Evolutionary conservation across 1,284 basidiomycete genomes (phyloP).

Genomic region (Marasmius tenuissimus): DNA sequence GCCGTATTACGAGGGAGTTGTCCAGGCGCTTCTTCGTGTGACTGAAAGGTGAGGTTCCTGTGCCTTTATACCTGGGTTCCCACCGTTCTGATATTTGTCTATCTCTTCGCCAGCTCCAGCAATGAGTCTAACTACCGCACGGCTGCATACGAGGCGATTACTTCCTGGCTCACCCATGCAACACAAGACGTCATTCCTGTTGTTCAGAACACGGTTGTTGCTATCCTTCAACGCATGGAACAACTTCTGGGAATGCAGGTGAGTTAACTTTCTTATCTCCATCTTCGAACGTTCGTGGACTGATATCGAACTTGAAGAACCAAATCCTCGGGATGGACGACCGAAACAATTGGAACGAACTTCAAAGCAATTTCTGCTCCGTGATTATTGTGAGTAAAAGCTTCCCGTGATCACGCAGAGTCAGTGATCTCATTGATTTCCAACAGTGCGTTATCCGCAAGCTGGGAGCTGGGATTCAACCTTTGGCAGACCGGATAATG

Average conservation of each 20-base stretch:
- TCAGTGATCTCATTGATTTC: slow-evolving; percentile 1
- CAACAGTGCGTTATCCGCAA: slow-evolving; percentile 81
- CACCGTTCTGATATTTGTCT: slow-evolving; percentile 13
- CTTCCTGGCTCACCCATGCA: slow-evolving; percentile 82
- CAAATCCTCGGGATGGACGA: slow-evolving; percentile 97
- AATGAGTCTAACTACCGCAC: slow-evolving; percentile 95
- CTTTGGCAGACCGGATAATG: slow-evolving; percentile 95
- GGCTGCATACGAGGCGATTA: slow-evolving; percentile 95
- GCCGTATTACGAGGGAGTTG: slow-evolving; percentile 87
- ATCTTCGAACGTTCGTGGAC: background rate
- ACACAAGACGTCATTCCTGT: slow-evolving; percentile 81
- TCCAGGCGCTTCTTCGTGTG: slow-evolving; percentile 79
- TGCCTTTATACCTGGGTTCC: background rate
- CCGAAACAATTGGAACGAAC: slow-evolving; percentile 98
- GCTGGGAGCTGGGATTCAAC: slow-evolving; percentile 81
- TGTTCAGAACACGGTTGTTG: slow-evolving; percentile 82
- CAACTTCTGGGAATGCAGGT: slow-evolving; percentile 83
- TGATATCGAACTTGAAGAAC: slow-evolving; percentile 48
- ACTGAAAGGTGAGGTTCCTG: slow-evolving; percentile 72
- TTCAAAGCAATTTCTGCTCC: slow-evolving; percentile 94
- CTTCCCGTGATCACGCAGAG: background rate
- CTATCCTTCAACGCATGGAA: slow-evolving; percentile 88
- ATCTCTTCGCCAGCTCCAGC: slow-evolving; percentile 54
- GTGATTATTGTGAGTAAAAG: slow-evolving; percentile 72
- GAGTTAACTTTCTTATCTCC: slow-evolving; percentile 13